phyloP scores from a whole-genome alignment of 352 stramenopile genomes.

The Globisporangium okanoganense region DNA sequence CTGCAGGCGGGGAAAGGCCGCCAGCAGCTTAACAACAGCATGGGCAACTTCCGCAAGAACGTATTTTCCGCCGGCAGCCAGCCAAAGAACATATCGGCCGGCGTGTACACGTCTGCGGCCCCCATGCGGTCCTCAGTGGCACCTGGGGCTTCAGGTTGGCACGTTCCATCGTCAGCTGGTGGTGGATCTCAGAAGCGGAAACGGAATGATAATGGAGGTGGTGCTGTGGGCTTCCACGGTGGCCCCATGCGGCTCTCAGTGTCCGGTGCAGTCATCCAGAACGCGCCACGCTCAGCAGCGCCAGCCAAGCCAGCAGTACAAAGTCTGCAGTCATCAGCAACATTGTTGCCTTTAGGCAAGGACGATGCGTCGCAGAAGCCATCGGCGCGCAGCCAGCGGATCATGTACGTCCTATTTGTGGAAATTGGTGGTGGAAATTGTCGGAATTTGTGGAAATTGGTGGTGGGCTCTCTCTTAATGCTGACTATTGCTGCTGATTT shows the following conservation, averaged over 20 bases:
- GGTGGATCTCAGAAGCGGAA: constrained; percentile 49
- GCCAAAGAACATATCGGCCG: constrained; percentile 74
- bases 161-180: constrained; percentile 16
- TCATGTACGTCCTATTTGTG: constrained; percentile 30
- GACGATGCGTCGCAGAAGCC: not conserved
- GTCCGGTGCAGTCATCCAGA: constrained; percentile 45
- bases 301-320: constrained; percentile 5
- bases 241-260: constrained; percentile 49
- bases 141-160: constrained; percentile 11
- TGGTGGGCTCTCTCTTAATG: not conserved
- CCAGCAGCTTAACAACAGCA: constrained; percentile 74
- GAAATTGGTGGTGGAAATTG: not conserved
- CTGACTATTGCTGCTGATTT: not conserved
- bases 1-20: constrained; percentile 62
- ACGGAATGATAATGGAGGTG: constrained; percentile 22
- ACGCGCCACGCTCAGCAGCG: not conserved
- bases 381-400: constrained; percentile 28
- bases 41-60: constrained; percentile 59
- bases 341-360: too few relatives aligned
- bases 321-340: not conserved
- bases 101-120: constrained; percentile 56
- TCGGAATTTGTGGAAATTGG: not conserved
- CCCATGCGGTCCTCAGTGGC: constrained; percentile 8
- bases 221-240: constrained; percentile 24
- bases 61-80: constrained; percentile 49